These are phyloP conservation scores for Claviceps sorghi DNA, from an alignment of 2,329 filamentous ascomycete genomes.

Conservation along the genomic window DNA sequence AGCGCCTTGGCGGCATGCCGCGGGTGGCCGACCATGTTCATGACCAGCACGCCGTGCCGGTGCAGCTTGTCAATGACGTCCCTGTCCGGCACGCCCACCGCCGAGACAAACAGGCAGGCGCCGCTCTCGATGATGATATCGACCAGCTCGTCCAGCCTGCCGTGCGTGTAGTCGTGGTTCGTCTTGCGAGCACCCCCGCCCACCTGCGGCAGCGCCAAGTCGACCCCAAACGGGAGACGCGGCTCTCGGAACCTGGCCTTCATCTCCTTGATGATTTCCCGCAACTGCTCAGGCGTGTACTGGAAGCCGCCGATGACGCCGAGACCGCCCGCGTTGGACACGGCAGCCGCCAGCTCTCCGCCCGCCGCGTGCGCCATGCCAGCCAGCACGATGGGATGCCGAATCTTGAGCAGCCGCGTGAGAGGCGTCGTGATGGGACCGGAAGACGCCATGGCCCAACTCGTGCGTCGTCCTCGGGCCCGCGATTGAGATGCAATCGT, in stretches of 20 bases:
- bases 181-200: slow-evolving; percentile 74
- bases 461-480: not conserved
- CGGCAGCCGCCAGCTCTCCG: slow-evolving; percentile 65
- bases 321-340: slow-evolving; percentile 77
- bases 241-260: slow-evolving; percentile 56
- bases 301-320: slow-evolving; percentile 59
- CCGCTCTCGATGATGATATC: slow-evolving; percentile 73
- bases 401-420: slow-evolving; percentile 63
- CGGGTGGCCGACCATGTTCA: slow-evolving; percentile 96
- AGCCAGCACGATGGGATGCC: slow-evolving; percentile 80
- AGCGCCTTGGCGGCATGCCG: slow-evolving; percentile 84
- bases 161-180: slow-evolving; percentile 90
- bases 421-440: slow-evolving; percentile 61
- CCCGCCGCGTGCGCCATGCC: slow-evolving; percentile 85
- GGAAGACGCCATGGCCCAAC: slow-evolving; percentile 22
- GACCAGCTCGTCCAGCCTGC: slow-evolving; percentile 75
- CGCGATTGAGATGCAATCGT: not conserved
- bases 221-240: slow-evolving; percentile 72
- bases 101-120: slow-evolving; percentile 73
- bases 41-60: slow-evolving; percentile 64
- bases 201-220: slow-evolving; percentile 80
- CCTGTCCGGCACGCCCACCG: slow-evolving; percentile 72
- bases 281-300: slow-evolving; percentile 61
- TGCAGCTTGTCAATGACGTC: slow-evolving; percentile 64
- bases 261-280: slow-evolving; percentile 70